A percentile compares a stretch with the other conserved stretches of the same genome.
These are phyloP conservation scores for Dioszegia aurantiaca DNA, from an alignment of 768 basidiomycete species.

Conservation along the genomic window DNA sequence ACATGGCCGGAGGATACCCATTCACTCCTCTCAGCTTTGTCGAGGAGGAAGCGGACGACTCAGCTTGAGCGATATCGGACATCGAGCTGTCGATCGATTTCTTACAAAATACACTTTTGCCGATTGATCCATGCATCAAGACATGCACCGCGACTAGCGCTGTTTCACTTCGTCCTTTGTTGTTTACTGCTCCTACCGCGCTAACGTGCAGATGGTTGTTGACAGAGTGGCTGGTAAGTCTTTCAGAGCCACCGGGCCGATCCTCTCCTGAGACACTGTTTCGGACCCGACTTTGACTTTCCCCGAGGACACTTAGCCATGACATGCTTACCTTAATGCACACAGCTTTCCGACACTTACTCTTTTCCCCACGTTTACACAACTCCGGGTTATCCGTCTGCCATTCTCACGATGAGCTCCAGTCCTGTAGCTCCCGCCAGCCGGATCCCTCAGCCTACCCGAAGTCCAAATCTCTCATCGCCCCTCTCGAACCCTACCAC, in stretches of 20 bases:
- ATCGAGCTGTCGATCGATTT: background rate
- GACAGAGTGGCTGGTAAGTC: background rate
- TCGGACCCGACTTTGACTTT: background rate
- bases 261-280: background rate
- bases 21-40: conserved; percentile 13
- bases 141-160: background rate
- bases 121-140: conserved; percentile 1
- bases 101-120: too few species aligned
- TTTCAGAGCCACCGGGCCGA: background rate
- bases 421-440: too few species aligned
- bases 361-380: too few species aligned
- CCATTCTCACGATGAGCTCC: too few species aligned
- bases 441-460: background rate
- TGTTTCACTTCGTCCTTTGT: too few species aligned
- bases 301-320: too few species aligned
- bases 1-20: conserved; percentile 73
- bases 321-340: too few species aligned
- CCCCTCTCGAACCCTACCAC: background rate
- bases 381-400: too few species aligned
- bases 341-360: too few species aligned
- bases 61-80: background rate
- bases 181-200: too few species aligned
- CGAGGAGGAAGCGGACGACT: conserved; percentile 2
- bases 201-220: background rate
- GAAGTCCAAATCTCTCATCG: background rate